phyloP scores from a whole-genome alignment of 2,329 filamentous ascomycete species.

The Paecilomyces dactylethromorphus region DNA sequence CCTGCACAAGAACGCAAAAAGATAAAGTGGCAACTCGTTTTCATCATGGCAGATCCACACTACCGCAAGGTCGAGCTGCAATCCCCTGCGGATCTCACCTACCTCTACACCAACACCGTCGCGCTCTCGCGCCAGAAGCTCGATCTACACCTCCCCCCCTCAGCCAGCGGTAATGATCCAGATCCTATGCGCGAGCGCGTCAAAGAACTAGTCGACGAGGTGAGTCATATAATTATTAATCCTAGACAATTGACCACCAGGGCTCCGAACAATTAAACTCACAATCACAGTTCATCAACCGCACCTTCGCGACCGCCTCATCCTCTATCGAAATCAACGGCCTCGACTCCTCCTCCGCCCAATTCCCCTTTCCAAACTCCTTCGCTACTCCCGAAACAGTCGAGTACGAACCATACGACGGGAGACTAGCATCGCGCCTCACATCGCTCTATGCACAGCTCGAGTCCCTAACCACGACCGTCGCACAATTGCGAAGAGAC shows the following conservation, averaged over 20 bases:
- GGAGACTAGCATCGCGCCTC: constrained; percentile 35
- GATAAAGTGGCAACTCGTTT: neutral
- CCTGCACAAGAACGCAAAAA: neutral
- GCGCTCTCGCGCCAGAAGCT: constrained; percentile 41
- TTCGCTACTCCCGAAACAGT: constrained; percentile 34
- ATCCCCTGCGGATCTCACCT: constrained; percentile 42
- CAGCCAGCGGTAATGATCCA: constrained; percentile 31
- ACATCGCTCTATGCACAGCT: constrained; percentile 41
- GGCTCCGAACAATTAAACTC: neutral
- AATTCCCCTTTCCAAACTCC: constrained; percentile 21
- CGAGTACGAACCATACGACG: constrained; percentile 42
- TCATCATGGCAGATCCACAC: constrained; percentile 25
- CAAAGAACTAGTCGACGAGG: constrained; percentile 35
- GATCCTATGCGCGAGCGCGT: constrained; percentile 40
- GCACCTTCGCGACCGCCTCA: constrained; percentile 38
- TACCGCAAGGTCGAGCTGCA: constrained; percentile 48
- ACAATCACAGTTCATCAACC: constrained; percentile 35
- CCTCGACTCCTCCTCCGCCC: constrained; percentile 28
- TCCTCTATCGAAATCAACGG: constrained; percentile 44
- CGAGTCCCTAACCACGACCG: constrained; percentile 41
- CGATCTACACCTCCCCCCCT: constrained; percentile 42
- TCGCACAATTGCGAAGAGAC: constrained; percentile 40
- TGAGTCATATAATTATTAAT: constrained; percentile 7
- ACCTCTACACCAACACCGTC: constrained; percentile 41
- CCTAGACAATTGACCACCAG: neutral